A percentile compares a stretch with the other conserved stretches of the same genome.
These are phyloP conservation scores for Solanum appendiculatum DNA, from an alignment of 257 asterid species.

Conservation along the genomic window DNA sequence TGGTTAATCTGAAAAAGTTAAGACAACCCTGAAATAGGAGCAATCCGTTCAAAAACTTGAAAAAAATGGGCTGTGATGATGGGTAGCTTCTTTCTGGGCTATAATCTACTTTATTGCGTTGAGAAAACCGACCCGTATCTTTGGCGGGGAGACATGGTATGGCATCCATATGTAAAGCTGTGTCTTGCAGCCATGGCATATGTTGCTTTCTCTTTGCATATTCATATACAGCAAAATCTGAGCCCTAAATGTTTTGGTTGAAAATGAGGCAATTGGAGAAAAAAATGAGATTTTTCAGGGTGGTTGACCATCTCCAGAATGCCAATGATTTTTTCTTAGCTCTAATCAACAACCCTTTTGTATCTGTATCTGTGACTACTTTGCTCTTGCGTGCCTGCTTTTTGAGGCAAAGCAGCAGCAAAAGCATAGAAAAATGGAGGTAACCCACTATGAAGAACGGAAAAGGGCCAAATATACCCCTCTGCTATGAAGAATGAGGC, in stretches of 20 bases:
- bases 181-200: constrained; percentile 20
- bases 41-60: not conserved
- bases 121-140: constrained; percentile 9
- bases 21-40: not conserved
- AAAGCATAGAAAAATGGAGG: not conserved
- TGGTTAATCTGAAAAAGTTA: not conserved
- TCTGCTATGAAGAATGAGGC: not conserved
- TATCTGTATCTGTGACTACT: not conserved
- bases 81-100: not conserved
- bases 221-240: not conserved
- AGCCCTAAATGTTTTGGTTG: not conserved
- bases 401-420: not conserved
- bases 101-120: not conserved
- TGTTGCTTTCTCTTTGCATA: not conserved
- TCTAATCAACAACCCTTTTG: not conserved
- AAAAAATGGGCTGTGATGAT: constrained; percentile 12
- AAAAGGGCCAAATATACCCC: not conserved
- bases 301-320: not conserved
- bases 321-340: not conserved
- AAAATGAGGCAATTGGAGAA: not conserved
- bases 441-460: not conserved
- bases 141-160: constrained; percentile 9
- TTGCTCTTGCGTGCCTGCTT: not conserved
- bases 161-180: not conserved
- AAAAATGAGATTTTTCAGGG: not conserved